phyloP scores from a whole-genome alignment of 805 yeast genomes.

The Debaryomyces tyrocola region DNA sequence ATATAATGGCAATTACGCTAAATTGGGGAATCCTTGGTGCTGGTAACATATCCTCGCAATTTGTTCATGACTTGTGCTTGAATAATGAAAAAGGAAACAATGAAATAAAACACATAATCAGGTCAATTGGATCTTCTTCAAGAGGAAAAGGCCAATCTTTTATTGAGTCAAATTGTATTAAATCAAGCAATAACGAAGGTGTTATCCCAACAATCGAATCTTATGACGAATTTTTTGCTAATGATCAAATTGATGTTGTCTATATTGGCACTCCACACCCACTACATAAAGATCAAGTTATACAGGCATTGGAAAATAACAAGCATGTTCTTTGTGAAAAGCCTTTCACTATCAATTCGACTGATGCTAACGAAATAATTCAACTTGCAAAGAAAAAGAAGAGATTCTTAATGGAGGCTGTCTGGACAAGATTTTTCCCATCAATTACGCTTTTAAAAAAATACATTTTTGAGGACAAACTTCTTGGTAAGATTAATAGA shows the following conservation, averaged over 20 bases:
- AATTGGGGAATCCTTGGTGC: constrained; percentile 53
- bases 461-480: constrained; percentile 38
- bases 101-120: constrained; percentile 30
- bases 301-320: constrained; percentile 42
- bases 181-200: constrained; percentile 21
- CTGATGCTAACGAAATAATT: constrained; percentile 43
- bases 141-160: constrained; percentile 35
- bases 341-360: constrained; percentile 49
- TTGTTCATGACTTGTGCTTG: constrained; percentile 38
- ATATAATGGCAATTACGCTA: constrained; percentile 9
- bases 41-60: constrained; percentile 48
- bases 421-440: constrained; percentile 60
- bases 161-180: constrained; percentile 17
- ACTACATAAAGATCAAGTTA: constrained; percentile 47
- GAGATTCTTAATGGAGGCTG: constrained; percentile 57
- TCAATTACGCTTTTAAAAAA: constrained; percentile 33
- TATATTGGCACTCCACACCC: constrained; percentile 58
- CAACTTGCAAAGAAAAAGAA: constrained; percentile 44
- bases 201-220: constrained; percentile 23
- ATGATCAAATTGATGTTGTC: constrained; percentile 46
- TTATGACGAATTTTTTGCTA: constrained; percentile 47
- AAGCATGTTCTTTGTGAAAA: constrained; percentile 58
- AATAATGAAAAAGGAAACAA: constrained; percentile 22
- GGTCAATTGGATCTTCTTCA: constrained; percentile 41
- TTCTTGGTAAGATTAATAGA: constrained; percentile 48